These are phyloP conservation scores for Eucalyptus fibrosa DNA, from an alignment of 345 rosid species.

Conservation along the genomic window DNA sequence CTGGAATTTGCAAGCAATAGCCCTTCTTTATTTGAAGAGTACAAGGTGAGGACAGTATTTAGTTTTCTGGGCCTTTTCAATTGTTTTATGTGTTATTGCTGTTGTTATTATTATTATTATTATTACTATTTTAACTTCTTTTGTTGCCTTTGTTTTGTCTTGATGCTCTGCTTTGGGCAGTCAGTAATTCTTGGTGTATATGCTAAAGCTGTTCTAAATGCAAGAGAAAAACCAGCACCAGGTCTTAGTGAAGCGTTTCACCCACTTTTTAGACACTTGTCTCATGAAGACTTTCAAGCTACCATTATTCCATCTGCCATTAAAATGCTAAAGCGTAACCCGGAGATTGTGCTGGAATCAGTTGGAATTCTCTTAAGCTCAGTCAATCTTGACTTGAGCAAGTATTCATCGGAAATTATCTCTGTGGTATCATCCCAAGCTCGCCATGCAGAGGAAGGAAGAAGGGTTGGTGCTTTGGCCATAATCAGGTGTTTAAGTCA, in stretches of 20 bases:
- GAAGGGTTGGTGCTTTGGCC: constrained; percentile 62
- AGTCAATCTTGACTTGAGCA: constrained; percentile 79
- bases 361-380: constrained; percentile 54
- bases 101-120: too few relatives aligned
- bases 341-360: constrained; percentile 83
- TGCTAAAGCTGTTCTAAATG: constrained; percentile 70
- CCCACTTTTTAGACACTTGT: constrained; percentile 47
- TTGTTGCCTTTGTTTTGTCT: neutral
- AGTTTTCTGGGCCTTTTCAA: neutral
- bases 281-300: constrained; percentile 73
- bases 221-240: constrained; percentile 58
- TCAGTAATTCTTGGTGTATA: constrained; percentile 62
- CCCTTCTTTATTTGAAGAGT: constrained; percentile 39
- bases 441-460: constrained; percentile 77
- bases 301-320: constrained; percentile 67
- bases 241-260: constrained; percentile 52
- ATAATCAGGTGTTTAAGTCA: constrained; percentile 52
- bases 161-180: constrained; percentile 27
- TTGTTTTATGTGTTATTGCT: neutral
- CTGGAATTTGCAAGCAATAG: constrained; percentile 53
- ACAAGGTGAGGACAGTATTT: constrained; percentile 38
- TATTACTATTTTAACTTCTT: neutral
- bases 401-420: constrained; percentile 71
- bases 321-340: constrained; percentile 97
- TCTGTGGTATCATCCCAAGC: constrained; percentile 67